Evolutionary conservation across 2,329 filamentous ascomycete genomes (phyloP).

Genomic region (Curvularia eragrostidis): DNA sequence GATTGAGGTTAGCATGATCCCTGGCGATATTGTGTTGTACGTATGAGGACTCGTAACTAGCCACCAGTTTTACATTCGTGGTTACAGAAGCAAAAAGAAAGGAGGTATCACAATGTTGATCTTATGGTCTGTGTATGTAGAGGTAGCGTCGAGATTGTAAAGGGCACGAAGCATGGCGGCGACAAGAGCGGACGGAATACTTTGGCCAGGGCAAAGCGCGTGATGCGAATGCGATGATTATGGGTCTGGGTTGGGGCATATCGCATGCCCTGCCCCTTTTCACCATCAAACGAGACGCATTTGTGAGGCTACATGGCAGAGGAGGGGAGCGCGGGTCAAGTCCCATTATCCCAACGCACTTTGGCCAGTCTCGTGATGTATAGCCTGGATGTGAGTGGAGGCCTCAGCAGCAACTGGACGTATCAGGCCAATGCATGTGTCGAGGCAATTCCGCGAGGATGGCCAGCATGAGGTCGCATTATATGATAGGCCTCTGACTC

Average conservation of each 20-base stretch:
- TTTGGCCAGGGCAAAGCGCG: background rate
- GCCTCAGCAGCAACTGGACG: background rate
- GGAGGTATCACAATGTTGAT: background rate
- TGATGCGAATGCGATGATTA: background rate
- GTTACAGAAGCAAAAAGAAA: background rate
- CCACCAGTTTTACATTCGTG: background rate
- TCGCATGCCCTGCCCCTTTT: background rate
- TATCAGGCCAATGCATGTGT: constrained; percentile 12
- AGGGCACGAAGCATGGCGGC: background rate
- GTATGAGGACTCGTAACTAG: background rate
- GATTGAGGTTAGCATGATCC: background rate
- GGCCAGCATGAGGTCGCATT: constrained; percentile 1
- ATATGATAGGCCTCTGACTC: constrained; percentile 3
- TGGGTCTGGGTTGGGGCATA: background rate
- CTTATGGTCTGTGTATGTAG: background rate
- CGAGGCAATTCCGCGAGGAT: constrained; percentile 8
- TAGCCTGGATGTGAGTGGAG: background rate
- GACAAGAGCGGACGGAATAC: background rate
- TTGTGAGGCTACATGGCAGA: background rate
- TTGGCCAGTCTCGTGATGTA: constrained; percentile 4
- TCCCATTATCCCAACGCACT: background rate
- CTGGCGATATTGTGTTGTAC: background rate
- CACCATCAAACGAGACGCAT: background rate
- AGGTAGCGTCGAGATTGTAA: background rate
- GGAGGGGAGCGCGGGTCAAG: background rate